Conservation (phyloP, 306 rosid genomes). For the Acacia confusa region DNA sequence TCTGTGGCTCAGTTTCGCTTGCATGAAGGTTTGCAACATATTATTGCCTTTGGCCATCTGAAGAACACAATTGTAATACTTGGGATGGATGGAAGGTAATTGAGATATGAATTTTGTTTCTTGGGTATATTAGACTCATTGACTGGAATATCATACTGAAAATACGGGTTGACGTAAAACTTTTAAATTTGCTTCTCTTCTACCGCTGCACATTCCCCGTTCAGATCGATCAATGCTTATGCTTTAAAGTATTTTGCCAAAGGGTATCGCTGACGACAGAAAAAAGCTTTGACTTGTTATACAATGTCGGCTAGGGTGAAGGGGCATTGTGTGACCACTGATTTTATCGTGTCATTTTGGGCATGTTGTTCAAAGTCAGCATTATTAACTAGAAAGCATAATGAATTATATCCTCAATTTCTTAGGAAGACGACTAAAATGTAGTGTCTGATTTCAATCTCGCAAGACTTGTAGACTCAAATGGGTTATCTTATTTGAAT, state of each 20-base stretch:
- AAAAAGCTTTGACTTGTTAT: neutral
- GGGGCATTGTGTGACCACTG: neutral
- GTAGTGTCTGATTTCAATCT: neutral
- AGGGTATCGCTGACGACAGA: neutral
- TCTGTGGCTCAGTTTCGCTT: slow-evolving; percentile 74
- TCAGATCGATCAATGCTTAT: neutral
- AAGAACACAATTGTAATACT: slow-evolving; percentile 67
- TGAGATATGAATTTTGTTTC: slow-evolving; percentile 20
- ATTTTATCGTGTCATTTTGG: neutral
- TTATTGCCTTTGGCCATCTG: slow-evolving; percentile 80
- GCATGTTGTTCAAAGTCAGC: neutral
- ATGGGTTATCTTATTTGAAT: neutral
- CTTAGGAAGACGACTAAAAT: too few relatives aligned
- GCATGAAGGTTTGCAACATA: slow-evolving; percentile 60
- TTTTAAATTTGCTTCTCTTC: neutral
- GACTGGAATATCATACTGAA: slow-evolving; percentile 3
- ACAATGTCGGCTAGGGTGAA: slow-evolving; percentile 7
- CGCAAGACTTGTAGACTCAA: neutral
- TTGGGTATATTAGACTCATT: slow-evolving; percentile 1
- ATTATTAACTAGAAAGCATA: neutral
- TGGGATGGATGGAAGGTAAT: slow-evolving; percentile 93
- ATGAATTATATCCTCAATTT: neutral
- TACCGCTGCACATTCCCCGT: neutral
- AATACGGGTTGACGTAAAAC: neutral
- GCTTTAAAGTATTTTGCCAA: neutral